Evolutionary conservation across 169 alveolate genomes (phyloP), one percentile per base, ranked within the genome.

Genomic region (Plasmodium vivax): DNA sequence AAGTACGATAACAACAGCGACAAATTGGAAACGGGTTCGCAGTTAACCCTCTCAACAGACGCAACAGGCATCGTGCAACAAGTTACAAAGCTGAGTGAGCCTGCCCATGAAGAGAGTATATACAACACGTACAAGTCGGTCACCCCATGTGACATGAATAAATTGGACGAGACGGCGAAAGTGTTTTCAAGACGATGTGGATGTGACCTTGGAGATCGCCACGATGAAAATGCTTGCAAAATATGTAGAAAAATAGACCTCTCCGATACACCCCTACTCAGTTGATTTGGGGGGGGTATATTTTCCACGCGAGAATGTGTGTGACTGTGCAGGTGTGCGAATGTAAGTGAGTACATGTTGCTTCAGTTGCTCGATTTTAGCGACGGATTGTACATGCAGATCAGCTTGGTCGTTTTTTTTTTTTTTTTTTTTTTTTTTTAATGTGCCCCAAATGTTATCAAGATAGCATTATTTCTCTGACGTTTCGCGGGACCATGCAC

Each of bases 151-250:
- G 97, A 96, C 71, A 94, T 96, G 97, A 82, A 93, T 45, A 95
- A 94, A 4, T 88, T 96, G 47, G 97, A 96, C 47, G 96, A 96
- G 77, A 94, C 96, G 34, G 96, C 96, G 41, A 96, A 93, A 91
- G 94, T 94, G 43, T 87, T 96, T 58, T 94, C 96, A 62, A 94
- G 87, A 83, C 95, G 96, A 43, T 96, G 97, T 58, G 97, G 97
- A 30, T 96, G 97, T 84, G 97, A 96, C 81, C 95, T 96, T 58
- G 96, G 96, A n/a, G 96, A 92, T 8, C 95, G 92, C n/a, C 96
- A 94, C 94, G 96, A 96, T 72, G 97, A 96, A 75, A 96, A 96
- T 94, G 84, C 87, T 54, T 96, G 97, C 81, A 96, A 92, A 16
- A 93, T 96, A 27, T 96, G 97, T 84, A 88, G 96, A 83, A 84